Base-by-base conservation (phyloP, 2,329 filamentous ascomycete species). In the Alternaria ethzedia region DNA sequence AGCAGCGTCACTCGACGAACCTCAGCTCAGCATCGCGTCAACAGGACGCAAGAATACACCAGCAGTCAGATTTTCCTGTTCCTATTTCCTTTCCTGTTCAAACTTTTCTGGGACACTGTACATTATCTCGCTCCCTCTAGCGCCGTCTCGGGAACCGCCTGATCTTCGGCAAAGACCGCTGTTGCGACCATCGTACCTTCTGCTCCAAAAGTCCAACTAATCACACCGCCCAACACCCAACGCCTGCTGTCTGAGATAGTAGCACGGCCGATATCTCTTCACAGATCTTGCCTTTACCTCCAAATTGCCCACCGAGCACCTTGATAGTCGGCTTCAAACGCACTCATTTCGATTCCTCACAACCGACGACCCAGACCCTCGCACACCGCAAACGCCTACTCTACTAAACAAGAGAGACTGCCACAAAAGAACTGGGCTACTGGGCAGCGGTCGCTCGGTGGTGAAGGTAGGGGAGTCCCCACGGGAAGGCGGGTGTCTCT, bases 401-500 rank as follows among this genome's bases (percentile, higher is more conserved):
- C 50, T 23, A 25, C 20, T 28, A 30, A 41, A n/a, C 28, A 51
- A 32, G 13, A 23, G 45, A n/a, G 32, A 60, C 11, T 52, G n/a
- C 28, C 49, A 59, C 26, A 21, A 28, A 20, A 20, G 21, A 9
- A 26, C n/a, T 32, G 50, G 26, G 62, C 58, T 30, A 65, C 59
- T 60, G 67, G 43, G 57, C 59, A 61, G 57, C 52, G 54, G 67
- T 58, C 52, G 54, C 47, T 45, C 60, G 65, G 66, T 41, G 60
- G 45, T 51, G 61, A 60, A 50, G 62, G 59, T n/a, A 61, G 68
- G 67, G 62, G 67, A 51, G 61, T 32, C 41, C 57, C 41, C 55
- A 54, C 59, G 66, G 47, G 36, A 66, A 61, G 59, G 69, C 64
- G 59, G 64, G 65, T 64, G 67, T 70, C 69, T 73, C 69, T 70